A percentile compares a stretch with the other conserved stretches of the same genome.
These are phyloP conservation scores for Saccharomycopsis sp. DNA, from an alignment of 805 yeast genomes.

Conservation along the genomic window DNA sequence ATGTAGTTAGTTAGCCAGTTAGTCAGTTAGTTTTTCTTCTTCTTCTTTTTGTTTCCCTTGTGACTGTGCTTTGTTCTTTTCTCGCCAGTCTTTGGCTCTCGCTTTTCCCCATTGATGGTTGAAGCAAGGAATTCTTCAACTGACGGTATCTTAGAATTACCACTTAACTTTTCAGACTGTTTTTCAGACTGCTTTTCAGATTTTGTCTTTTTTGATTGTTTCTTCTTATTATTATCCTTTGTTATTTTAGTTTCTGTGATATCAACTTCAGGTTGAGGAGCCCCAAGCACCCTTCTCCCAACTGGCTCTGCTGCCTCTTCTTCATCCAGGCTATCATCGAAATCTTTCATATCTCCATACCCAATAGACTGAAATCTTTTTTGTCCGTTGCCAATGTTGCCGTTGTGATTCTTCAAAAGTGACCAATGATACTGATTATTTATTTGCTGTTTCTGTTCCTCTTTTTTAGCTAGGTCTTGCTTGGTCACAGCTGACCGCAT, in stretches of 20 bases:
- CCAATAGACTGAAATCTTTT: conserved; percentile 9
- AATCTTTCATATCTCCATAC: conserved; percentile 15
- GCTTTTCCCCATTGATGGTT: background rate
- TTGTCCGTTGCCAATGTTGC: conserved; percentile 3
- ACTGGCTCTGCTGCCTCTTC: background rate
- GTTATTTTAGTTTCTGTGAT: background rate
- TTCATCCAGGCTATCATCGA: conserved; percentile 11
- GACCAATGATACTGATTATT: conserved; percentile 10
- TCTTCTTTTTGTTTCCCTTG: background rate
- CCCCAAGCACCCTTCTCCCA: conserved; percentile 1
- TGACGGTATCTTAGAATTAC: background rate
- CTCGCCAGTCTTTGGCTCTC: background rate
- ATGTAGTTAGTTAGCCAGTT: too few relatives aligned
- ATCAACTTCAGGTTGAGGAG: background rate
- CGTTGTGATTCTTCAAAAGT: conserved; percentile 1
- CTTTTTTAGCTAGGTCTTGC: conserved; percentile 1
- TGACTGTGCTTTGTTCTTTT: background rate
- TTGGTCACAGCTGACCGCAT: conserved; percentile 20
- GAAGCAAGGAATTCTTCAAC: background rate
- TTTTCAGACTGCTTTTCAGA: background rate
- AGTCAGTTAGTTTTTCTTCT: background rate
- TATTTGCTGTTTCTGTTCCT: background rate
- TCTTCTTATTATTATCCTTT: background rate
- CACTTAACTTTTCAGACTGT: background rate
- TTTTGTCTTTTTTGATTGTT: background rate